Base-by-base conservation (phyloP, 2,329 filamentous ascomycete species). In the Venturia aucupariae region DNA sequence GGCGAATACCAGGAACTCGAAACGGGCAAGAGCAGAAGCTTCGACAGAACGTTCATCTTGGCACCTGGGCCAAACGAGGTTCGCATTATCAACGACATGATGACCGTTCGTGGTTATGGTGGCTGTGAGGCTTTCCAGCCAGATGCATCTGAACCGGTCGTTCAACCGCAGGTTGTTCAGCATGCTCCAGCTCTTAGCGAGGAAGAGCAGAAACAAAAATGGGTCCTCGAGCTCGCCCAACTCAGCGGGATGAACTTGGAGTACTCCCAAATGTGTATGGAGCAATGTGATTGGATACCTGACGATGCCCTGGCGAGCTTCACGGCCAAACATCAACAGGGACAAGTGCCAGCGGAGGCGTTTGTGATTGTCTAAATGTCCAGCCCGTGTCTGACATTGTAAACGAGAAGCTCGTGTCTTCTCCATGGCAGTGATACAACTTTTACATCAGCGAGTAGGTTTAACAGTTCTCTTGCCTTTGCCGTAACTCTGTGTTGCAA, bases 1-100 rank as follows among this genome's bases (percentile, higher is more conserved):
- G 90, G 91, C 67, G 89, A 93, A 70, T 95, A 91, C 66, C 86
- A 93, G 60, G 92, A 96, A 72, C 78, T 87, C 22, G 84, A 89
- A 68, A 79, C 81, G 60, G 81, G 83, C 55, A 76, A 75, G 68
- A 70, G 72, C 13, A 86, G 91, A 66, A 91, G 88, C 73, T 96
- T 96, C 75, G 90, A 92, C 63, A 86, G 92, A 61, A 89, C 85
- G 0, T 91, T 95, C 72, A 79, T 92, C 48, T 81, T 96, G 22
- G 90, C 90, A 0, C 90, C 91, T 1, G 82, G 81, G 41, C 81
- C 85, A 5, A 79, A 81, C 57, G 84, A 85, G 22, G 82, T 95
- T 64, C 84, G 90, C 60, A 88, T 96, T 44, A 81, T 92, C 68
- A 92, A 85, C 73, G 92, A 96, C 74, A 85, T 92, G 77, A 80